Percentiles rank a stretch among this genome's conserved stretches.
phyloP scores from a whole-genome alignment of 352 stramenopile species.

The Globisporangium viniferum region DNA sequence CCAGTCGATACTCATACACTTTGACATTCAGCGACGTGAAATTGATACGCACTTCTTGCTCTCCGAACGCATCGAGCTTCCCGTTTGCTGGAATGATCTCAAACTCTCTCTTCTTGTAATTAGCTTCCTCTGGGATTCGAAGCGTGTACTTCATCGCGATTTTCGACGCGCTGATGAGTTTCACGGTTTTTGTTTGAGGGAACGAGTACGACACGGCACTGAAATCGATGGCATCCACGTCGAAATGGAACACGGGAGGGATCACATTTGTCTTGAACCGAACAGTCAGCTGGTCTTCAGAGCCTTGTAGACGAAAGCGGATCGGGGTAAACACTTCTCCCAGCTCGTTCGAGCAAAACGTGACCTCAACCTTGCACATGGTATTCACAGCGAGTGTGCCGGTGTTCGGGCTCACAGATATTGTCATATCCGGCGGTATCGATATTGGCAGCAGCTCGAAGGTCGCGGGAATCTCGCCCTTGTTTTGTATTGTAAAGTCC shows the following conservation, averaged over 20 bases:
- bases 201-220: constrained; percentile 92
- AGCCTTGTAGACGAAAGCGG: constrained; percentile 84
- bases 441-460: constrained; percentile 57
- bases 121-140: constrained; percentile 89
- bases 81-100: constrained; percentile 73
- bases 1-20: constrained; percentile 89
- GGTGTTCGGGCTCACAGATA: constrained; percentile 42
- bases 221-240: constrained; percentile 90
- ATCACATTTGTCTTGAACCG: constrained; percentile 91
- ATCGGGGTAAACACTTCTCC: constrained; percentile 87
- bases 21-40: constrained; percentile 91
- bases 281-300: constrained; percentile 74
- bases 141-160: constrained; percentile 91
- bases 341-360: constrained; percentile 84
- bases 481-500: constrained; percentile 92
- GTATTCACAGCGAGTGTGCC: constrained; percentile 74
- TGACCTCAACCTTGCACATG: constrained; percentile 80
- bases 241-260: constrained; percentile 92
- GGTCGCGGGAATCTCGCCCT: constrained; percentile 90
- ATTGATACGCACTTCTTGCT: constrained; percentile 77
- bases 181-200: constrained; percentile 60
- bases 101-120: constrained; percentile 90
- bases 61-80: constrained; percentile 75
- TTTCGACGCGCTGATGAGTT: constrained; percentile 92
- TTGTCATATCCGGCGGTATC: constrained; percentile 26